Evolutionary conservation across 2,329 filamentous ascomycete species (phyloP).

Genomic region (Sclerotinia borealis): DNA sequence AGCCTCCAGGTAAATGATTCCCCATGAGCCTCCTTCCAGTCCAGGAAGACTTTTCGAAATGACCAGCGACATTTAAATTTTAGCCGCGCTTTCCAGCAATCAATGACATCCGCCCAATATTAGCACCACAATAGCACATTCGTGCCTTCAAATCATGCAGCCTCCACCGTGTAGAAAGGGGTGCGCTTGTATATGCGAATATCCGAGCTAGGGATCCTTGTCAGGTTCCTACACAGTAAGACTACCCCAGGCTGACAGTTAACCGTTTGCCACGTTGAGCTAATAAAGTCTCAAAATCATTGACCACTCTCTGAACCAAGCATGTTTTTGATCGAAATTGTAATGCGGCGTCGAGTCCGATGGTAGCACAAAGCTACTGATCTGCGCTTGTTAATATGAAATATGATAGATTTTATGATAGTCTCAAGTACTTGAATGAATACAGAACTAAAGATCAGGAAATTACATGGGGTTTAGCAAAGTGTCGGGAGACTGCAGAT

Average conservation of each 20-base stretch:
- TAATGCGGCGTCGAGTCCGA: neutral
- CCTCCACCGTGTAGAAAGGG: neutral
- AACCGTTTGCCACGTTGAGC: neutral
- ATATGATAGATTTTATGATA: neutral
- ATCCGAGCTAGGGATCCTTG: slow-evolving; percentile 1
- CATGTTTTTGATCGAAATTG: neutral
- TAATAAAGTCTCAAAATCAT: neutral
- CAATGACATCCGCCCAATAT: neutral
- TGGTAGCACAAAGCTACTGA: neutral
- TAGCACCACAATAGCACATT: neutral
- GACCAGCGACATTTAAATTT: neutral
- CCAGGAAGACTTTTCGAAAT: neutral
- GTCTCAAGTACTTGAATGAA: neutral
- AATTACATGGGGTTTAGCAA: neutral
- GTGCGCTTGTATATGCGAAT: neutral
- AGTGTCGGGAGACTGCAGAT: neutral
- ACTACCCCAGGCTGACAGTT: neutral
- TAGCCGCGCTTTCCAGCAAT: neutral
- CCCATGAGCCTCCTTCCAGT: neutral
- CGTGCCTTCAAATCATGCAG: neutral
- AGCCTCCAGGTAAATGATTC: neutral
- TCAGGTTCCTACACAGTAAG: neutral
- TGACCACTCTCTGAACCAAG: neutral
- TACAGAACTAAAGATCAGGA: neutral
- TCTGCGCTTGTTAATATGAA: neutral